A percentile compares a stretch with the other conserved stretches of the same genome.
These are phyloP conservation scores for Tephrocybe sp. DNA, from an alignment of 768 basidiomycete species.

Conservation along the genomic window DNA sequence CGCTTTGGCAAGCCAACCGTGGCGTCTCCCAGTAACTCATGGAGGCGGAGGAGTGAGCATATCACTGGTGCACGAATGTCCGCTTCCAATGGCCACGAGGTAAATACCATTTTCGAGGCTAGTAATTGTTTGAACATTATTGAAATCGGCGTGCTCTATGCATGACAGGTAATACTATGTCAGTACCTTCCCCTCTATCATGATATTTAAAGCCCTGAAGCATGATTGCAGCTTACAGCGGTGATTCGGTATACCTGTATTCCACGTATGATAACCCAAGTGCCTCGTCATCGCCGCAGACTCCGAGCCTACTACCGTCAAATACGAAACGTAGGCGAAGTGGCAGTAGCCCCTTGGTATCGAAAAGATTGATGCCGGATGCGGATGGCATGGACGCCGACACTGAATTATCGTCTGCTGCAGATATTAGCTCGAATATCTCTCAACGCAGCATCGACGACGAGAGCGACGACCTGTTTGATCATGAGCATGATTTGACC, in stretches of 20 bases:
- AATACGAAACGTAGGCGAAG: slow-evolving; percentile 24
- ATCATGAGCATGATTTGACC: background rate
- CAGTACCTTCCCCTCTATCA: slow-evolving; percentile 23
- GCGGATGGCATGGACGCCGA: slow-evolving; percentile 30
- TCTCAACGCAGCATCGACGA: slow-evolving; percentile 19
- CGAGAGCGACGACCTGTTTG: slow-evolving; percentile 3
- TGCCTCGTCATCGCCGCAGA: slow-evolving; percentile 22
- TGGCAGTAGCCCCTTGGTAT: slow-evolving; percentile 9
- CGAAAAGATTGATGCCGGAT: background rate
- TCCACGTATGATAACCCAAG: slow-evolving; percentile 67
- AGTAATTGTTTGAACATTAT: no score
- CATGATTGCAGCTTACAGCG: slow-evolving; percentile 58
- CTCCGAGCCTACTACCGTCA: slow-evolving; percentile 28
- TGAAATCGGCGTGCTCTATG: no score
- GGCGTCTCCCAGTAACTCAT: slow-evolving; percentile 25
- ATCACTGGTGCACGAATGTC: slow-evolving; percentile 80
- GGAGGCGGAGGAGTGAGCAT: slow-evolving; percentile 46
- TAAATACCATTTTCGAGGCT: slow-evolving; percentile 25
- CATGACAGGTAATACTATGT: slow-evolving; percentile 62
- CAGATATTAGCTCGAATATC: slow-evolving; percentile 24
- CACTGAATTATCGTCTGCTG: slow-evolving; percentile 8
- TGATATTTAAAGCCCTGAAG: slow-evolving; percentile 7
- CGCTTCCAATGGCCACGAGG: slow-evolving; percentile 72
- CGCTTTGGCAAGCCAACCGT: slow-evolving; percentile 65
- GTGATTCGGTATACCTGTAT: slow-evolving; percentile 72